Conservation (phyloP, 257 asterid species). For the Ilex aquifolium region DNA sequence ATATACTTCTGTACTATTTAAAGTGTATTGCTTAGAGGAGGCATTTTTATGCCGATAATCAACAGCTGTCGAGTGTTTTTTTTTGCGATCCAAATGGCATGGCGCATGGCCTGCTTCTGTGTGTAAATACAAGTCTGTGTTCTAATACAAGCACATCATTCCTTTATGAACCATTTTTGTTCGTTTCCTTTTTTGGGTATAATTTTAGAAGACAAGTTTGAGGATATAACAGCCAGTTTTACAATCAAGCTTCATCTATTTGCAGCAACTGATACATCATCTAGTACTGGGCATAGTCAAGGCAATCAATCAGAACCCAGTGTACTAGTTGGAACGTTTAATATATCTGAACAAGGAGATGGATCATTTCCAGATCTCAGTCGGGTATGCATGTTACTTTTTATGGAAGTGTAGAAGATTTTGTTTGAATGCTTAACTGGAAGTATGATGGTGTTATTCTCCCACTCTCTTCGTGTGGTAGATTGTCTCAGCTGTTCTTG, state of each 20-base stretch:
- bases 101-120: no score
- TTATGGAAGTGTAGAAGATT: not conserved
- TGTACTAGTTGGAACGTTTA: constrained; percentile 76
- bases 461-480: constrained; percentile 23
- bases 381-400: constrained; percentile 45
- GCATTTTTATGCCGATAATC: no score
- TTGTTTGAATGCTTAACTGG: constrained; percentile 1
- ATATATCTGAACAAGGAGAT: constrained; percentile 76
- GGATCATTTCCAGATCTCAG: constrained; percentile 71
- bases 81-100: no score
- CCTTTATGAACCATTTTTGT: constrained; percentile 5
- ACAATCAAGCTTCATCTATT: constrained; percentile 17
- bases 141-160: not conserved
- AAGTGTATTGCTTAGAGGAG: no score
- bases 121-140: no score
- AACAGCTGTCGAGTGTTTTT: no score
- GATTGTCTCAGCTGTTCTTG: constrained; percentile 60
- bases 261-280: constrained; percentile 56
- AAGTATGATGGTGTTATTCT: constrained; percentile 6
- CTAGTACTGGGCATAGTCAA: constrained; percentile 38
- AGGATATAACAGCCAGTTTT: constrained; percentile 15
- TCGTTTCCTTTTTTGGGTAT: constrained; percentile 3
- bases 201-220: constrained; percentile 8
- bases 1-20: no score
- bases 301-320: constrained; percentile 50